Base-by-base conservation (phyloP, 2,329 filamentous ascomycete species). In the Diaporthe citri region DNA sequence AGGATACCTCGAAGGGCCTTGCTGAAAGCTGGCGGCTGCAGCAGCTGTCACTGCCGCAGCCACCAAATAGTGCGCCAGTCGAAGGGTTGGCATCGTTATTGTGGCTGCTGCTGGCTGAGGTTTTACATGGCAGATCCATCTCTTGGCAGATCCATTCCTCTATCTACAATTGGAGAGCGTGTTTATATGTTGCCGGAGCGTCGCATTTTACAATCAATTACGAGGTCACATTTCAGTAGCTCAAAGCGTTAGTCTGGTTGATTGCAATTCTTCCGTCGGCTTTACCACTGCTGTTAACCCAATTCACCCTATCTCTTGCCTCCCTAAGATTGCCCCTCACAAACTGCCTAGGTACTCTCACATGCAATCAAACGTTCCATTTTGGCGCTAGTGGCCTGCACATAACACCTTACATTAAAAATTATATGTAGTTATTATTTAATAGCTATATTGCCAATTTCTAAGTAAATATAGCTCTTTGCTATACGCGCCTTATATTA, bases 201-300 rank as follows among this genome's bases (percentile, higher is more conserved):
- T 52, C 22, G n/a, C 36, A 69, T 69, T 41, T 20, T 1, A 20
- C 39, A 31, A 8, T 48, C 41, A 34, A 34, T 7, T 66, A 34
- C 60, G 28, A 46, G 17, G 41, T 66, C n/a, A 36, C 60, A 34
- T 66, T 25, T 9, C 3, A 8, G 60, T 31, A 22, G 60, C 60
- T n/a, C 28, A 7, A n/a, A n/a, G 20, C 25, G 41, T 51, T 66
- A 66, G 62, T 10, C 43, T 51, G 12, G 22, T 51, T 25, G 20
- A 46, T 46, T 4, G 9, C 13, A 66, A 66, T 66, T 51, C 17
- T 51, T 10, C 62, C 62, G 60, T 66, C 60, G 60, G 60, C 41
- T 66, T 31, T 48, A 20, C 31, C 64, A 41, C 34, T 56, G 8
- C 34, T 51, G 12, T 28, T 36, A 20, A 12, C 39, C 22, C 8